Evolutionary conservation across 1,284 basidiomycete species (phyloP).

Genomic region (Earliella scabrosa): DNA sequence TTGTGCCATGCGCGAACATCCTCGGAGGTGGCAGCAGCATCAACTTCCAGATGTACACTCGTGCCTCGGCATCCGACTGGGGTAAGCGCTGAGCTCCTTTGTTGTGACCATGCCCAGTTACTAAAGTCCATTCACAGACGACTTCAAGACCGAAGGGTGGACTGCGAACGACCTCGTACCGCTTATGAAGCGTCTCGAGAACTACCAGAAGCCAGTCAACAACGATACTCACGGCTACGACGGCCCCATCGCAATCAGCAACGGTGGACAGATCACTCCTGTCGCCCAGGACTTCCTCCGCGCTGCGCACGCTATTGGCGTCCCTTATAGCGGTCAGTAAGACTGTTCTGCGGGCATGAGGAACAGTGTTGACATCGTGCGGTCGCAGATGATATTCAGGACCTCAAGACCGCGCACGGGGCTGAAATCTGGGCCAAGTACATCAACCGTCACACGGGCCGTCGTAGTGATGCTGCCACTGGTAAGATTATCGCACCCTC

Average conservation of each 20-base stretch:
- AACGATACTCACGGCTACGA: constrained; percentile 68
- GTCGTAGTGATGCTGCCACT: constrained; percentile 73
- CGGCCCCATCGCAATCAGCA: constrained; percentile 73
- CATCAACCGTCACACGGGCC: constrained; percentile 73
- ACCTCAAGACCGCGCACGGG: constrained; percentile 63
- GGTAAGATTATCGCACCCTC: constrained; percentile 48
- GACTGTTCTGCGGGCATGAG: too few relatives aligned
- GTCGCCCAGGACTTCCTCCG: constrained; percentile 74
- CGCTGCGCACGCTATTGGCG: constrained; percentile 62
- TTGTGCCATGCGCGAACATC: constrained; percentile 76
- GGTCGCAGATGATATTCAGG: constrained; percentile 66
- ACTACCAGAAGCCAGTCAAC: constrained; percentile 71
- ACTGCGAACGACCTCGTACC: constrained; percentile 67
- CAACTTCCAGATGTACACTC: constrained; percentile 78
- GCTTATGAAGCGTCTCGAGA: constrained; percentile 77
- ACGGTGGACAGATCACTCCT: constrained; percentile 62
- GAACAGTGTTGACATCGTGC: not conserved
- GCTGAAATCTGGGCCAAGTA: constrained; percentile 80
- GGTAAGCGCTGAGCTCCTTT: constrained; percentile 41
- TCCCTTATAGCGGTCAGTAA: constrained; percentile 67
- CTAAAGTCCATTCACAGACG: constrained; percentile 45
- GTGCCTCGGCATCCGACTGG: constrained; percentile 75
- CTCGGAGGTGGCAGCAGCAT: constrained; percentile 59
- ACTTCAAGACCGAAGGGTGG: constrained; percentile 77
- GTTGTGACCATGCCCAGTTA: not conserved